Conservation (phyloP, 2,329 filamentous ascomycete genomes). For the Diaporthe amygdali region DNA sequence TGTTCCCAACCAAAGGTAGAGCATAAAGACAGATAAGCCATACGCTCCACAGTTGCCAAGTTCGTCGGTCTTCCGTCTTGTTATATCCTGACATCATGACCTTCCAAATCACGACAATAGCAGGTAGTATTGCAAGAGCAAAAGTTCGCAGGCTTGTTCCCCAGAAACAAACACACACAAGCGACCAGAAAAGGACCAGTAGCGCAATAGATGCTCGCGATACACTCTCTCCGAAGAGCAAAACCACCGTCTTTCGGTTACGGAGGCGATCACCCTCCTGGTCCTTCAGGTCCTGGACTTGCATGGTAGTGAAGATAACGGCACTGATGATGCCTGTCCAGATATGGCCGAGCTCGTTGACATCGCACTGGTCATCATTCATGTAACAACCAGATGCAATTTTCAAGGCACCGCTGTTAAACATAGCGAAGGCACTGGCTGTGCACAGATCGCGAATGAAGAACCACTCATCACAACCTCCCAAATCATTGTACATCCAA, state of each 20-base stretch:
- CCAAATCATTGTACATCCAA: constrained; percentile 47
- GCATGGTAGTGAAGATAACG: constrained; percentile 30
- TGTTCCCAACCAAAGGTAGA: too few relatives aligned
- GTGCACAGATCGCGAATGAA: neutral
- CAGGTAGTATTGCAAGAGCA: too few relatives aligned
- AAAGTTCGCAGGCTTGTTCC: too few relatives aligned
- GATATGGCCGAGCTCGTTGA: neutral
- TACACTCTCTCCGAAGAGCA: neutral
- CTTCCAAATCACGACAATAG: too few relatives aligned
- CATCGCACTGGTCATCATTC: neutral
- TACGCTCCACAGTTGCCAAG: too few relatives aligned
- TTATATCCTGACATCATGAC: too few relatives aligned
- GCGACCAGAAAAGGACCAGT: neutral
- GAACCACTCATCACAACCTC: neutral
- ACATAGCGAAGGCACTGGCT: neutral
- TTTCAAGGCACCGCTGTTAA: neutral
- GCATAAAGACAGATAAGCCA: too few relatives aligned
- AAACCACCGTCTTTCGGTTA: constrained; percentile 19
- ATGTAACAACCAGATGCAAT: neutral
- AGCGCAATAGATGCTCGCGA: neutral
- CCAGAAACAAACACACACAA: neutral
- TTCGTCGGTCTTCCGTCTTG: too few relatives aligned
- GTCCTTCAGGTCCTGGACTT: constrained; percentile 31
- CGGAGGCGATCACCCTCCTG: constrained; percentile 27
- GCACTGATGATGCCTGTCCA: constrained; percentile 26